phyloP scores from a whole-genome alignment of 108 stramenopile genomes.

The Skeletonema grethae region DNA sequence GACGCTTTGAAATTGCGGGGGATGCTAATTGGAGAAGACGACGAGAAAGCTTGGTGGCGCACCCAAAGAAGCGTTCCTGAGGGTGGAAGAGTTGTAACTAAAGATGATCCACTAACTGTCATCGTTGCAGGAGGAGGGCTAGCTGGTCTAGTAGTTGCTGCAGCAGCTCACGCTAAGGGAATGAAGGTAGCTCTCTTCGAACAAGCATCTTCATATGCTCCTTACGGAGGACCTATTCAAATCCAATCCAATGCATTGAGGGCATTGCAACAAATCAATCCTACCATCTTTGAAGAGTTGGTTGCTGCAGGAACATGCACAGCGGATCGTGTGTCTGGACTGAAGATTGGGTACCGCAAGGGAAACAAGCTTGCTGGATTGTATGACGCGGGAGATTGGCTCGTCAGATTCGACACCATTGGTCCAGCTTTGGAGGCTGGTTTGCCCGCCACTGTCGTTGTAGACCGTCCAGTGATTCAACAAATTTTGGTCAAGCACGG shows the following conservation, averaged over 20 bases:
- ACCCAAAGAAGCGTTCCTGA: constrained; percentile 45
- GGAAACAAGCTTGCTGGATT: constrained; percentile 76
- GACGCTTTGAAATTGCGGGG: constrained; percentile 68
- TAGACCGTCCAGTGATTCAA: constrained; percentile 97
- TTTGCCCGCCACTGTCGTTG: constrained; percentile 94
- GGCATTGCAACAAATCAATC: constrained; percentile 90
- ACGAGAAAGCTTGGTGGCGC: constrained; percentile 77
- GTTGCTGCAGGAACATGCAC: constrained; percentile 85
- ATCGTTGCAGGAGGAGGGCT: constrained; percentile 87
- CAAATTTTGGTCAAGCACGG: constrained; percentile 91
- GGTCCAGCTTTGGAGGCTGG: constrained; percentile 90
- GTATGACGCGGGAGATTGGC: constrained; percentile 90
- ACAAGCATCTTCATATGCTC: constrained; percentile 88
- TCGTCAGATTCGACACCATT: constrained; percentile 95
- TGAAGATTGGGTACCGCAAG: constrained; percentile 91
- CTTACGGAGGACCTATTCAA: constrained; percentile 98
- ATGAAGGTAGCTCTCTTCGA: constrained; percentile 93
- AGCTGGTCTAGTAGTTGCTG: constrained; percentile 87
- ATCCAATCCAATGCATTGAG: constrained; percentile 94
- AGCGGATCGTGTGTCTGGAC: constrained; percentile 86
- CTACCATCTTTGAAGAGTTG: constrained; percentile 74
- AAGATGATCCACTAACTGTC: constrained; percentile 76
- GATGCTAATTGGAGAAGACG: constrained; percentile 59
- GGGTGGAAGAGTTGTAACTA: constrained; percentile 63
- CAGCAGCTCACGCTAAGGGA: constrained; percentile 89